Conservation (phyloP, 257 asterid genomes). For the Solanum pimpinellifolium region DNA sequence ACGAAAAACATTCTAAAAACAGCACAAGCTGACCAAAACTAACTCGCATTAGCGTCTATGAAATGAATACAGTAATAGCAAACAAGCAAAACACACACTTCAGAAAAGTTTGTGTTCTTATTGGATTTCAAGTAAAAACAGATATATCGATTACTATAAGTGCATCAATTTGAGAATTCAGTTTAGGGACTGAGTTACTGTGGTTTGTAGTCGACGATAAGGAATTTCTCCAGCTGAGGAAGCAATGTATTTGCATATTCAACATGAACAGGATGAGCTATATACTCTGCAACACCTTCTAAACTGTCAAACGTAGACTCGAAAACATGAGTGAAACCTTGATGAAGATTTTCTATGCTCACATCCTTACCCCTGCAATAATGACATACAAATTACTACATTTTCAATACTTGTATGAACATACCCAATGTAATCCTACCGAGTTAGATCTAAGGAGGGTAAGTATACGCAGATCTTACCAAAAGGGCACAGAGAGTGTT, state of each 20-base stretch:
- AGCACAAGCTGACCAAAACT: not conserved
- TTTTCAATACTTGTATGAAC: not conserved
- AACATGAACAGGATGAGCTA: slow-evolving; percentile 54
- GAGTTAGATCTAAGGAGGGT: not conserved
- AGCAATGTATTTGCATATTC: slow-evolving; percentile 37
- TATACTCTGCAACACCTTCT: slow-evolving; percentile 63
- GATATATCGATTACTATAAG: not conserved
- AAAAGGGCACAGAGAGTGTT: not conserved
- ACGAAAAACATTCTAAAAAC: not conserved
- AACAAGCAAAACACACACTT: not conserved
- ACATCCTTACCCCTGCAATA: slow-evolving; percentile 70
- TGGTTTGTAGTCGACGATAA: slow-evolving; percentile 67
- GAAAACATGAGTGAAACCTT: slow-evolving; percentile 86
- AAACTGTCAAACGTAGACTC: slow-evolving; percentile 77
- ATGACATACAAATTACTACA: not conserved
- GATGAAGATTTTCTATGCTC: slow-evolving; percentile 63
- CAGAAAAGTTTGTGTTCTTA: not conserved
- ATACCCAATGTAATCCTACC: not conserved
- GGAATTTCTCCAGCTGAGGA: slow-evolving; percentile 51
- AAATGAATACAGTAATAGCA: not conserved
- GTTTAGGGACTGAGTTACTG: slow-evolving; percentile 27
- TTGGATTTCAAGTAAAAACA: not conserved
- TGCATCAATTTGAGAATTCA: not conserved
- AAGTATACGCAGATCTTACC: not conserved
- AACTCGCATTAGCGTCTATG: not conserved